phyloP scores from a whole-genome alignment of 805 yeast genomes.

The Metschnikowia borealis region DNA sequence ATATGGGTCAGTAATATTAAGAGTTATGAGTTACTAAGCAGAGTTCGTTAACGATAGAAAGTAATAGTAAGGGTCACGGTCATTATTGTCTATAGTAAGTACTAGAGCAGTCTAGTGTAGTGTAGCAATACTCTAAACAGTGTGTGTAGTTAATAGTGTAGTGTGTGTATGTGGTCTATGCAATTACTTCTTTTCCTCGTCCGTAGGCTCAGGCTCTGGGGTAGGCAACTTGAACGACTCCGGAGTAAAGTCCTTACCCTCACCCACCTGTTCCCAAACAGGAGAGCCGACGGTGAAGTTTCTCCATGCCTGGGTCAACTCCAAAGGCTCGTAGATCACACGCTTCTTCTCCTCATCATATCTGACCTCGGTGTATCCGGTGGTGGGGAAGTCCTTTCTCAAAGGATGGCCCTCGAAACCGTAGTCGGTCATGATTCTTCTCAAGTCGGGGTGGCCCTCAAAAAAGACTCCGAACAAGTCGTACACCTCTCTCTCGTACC shows the following conservation, averaged over 20 bases:
- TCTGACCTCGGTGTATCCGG: constrained; percentile 86
- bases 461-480: constrained; percentile 85
- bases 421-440: constrained; percentile 87
- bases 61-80: no score
- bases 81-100: no score
- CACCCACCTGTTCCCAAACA: constrained; percentile 90
- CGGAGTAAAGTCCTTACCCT: constrained; percentile 78
- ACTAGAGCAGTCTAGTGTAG: neutral
- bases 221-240: constrained; percentile 77
- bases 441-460: constrained; percentile 84
- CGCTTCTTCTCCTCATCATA: constrained; percentile 90
- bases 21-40: no score
- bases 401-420: constrained; percentile 92
- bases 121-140: no score
- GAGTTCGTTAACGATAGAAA: no score
- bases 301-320: constrained; percentile 89
- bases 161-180: constrained; percentile 1
- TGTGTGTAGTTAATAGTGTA: neutral
- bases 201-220: constrained; percentile 69
- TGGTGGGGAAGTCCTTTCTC: constrained; percentile 89
- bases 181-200: constrained; percentile 28
- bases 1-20: no score
- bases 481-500: constrained; percentile 89
- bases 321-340: constrained; percentile 84
- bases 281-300: constrained; percentile 84